Evolutionary conservation across 1,284 basidiomycete genomes (phyloP).

Genomic region (Malassezia yamatoensis): DNA sequence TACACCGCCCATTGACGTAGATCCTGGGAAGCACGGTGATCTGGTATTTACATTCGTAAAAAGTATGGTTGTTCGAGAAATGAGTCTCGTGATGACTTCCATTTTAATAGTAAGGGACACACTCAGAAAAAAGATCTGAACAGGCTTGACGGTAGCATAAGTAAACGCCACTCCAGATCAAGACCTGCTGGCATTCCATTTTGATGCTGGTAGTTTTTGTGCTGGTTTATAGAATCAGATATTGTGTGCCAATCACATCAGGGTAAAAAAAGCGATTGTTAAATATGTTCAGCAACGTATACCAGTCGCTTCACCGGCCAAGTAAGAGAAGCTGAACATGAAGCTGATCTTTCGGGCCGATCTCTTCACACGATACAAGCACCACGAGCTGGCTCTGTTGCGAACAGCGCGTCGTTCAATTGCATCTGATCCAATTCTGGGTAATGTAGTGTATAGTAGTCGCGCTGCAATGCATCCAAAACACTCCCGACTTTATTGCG

Average conservation of each 20-base stretch:
- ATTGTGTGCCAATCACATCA: too few species aligned
- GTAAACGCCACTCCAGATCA: too few species aligned
- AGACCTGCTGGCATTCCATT: too few species aligned
- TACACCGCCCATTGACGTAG: constrained; percentile 66
- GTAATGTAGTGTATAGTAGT: constrained; percentile 28
- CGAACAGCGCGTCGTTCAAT: constrained; percentile 34
- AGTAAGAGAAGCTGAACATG: too few species aligned
- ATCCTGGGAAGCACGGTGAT: constrained; percentile 67
- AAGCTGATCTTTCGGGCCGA: too few species aligned
- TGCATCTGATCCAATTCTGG: constrained; percentile 22
- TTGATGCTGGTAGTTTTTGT: too few species aligned
- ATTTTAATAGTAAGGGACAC: constrained; percentile 1
- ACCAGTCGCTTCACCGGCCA: too few species aligned
- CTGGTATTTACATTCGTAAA: constrained; percentile 73
- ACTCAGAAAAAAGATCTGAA: neutral
- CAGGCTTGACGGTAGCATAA: too few species aligned
- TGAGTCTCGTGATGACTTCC: constrained; percentile 29
- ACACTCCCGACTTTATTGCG: constrained; percentile 26
- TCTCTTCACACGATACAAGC: constrained; percentile 24
- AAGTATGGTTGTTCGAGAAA: constrained; percentile 37
- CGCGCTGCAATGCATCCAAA: constrained; percentile 24
- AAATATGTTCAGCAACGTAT: too few species aligned
- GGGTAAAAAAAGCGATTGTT: too few species aligned
- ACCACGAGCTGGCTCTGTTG: constrained; percentile 38
- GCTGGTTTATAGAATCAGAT: too few species aligned